Evolutionary conservation across 2,329 filamentous ascomycete genomes (phyloP).

Genomic region (Monilinia vaccinii-corymbosi): DNA sequence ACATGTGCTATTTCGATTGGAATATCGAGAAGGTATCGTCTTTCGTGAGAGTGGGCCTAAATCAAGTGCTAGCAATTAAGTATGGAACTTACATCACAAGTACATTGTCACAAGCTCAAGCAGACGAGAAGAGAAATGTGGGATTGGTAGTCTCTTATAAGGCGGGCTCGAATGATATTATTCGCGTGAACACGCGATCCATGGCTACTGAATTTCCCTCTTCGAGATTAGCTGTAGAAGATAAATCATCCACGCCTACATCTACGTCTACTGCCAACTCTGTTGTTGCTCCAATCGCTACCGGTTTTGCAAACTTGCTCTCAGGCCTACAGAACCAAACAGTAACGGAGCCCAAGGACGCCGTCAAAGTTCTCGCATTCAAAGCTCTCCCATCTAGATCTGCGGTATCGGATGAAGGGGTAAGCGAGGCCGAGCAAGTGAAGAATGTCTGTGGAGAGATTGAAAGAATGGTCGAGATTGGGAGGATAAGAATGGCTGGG

Average conservation of each 20-base stretch:
- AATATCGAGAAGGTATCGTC: constrained; percentile 87
- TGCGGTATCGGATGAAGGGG: constrained; percentile 28
- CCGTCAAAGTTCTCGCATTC: constrained; percentile 39
- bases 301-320: constrained; percentile 2
- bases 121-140: constrained; percentile 70
- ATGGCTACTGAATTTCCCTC: constrained; percentile 44
- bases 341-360: constrained; percentile 11
- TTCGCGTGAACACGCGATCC: constrained; percentile 78
- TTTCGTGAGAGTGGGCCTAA: constrained; percentile 77
- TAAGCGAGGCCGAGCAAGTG: constrained; percentile 28
- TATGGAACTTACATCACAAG: constrained; percentile 86
- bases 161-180: constrained; percentile 59
- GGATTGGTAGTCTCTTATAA: constrained; percentile 75
- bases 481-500: constrained; percentile 31
- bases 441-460: constrained; percentile 12
- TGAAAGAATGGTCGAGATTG: constrained; percentile 44
- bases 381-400: constrained; percentile 44
- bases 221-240: constrained; percentile 24
- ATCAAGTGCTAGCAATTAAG: constrained; percentile 62
- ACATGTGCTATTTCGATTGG: constrained; percentile 91
- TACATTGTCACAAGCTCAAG: constrained; percentile 68
- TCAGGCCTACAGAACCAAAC: constrained; percentile 4
- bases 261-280: constrained; percentile 7
- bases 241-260: constrained; percentile 14
- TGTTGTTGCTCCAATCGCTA: constrained; percentile 14